Base-by-base conservation (phyloP, 1,284 basidiomycete species). In the Mrakiaceae sp. region DNA sequence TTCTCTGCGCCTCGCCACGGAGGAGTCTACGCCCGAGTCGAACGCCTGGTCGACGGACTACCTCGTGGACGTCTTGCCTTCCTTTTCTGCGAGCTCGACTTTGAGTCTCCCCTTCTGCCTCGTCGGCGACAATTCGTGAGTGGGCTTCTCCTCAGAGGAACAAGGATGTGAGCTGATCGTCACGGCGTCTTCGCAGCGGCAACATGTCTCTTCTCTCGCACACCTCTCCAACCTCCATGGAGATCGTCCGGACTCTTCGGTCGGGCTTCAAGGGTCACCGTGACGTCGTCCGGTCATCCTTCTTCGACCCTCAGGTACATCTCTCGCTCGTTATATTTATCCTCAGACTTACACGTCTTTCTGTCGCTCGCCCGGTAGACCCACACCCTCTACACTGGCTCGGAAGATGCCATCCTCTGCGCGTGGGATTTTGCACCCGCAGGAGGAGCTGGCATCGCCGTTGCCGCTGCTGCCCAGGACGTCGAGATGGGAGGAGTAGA, bases 361-460 rank as follows among this genome's bases (percentile, higher is more conserved):
- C 8, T 49, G 40, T n/a, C 16, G 5, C 54, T n/a, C 12, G 10
- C n/a, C 39, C 44, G 40, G 4, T 55, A 70, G 69, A 74, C 74
- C 63, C 71, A 75, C 63, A 75, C 73, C 8, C 61, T 78, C 5
- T 78, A 76, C 69, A 77, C 76, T 0, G 77, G 77, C 0, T 74
- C 72, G 5, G 76, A 77, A 69, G 76, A 77, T 65, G 75, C 75
- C 8, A 72, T 77, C 4, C 69, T 78, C 9, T 74, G 73, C 12
- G 75, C 76, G 8, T 78, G 76, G 75, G 27, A 27, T 27, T 27
- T 27, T 27, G 27, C 27, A 27, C 27, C 27, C 27, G 27, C 27
- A 27, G 27, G 27, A 27, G 27, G 27, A 27, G 27, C 27, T 27
- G 27, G 27, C 27, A 27, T 27, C 27, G 27, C 27, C 27, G 27